Evolutionary conservation across 768 basidiomycete species (phyloP), one percentile per base, ranked within the genome.

Genomic region (Trametes sanguinea): DNA sequence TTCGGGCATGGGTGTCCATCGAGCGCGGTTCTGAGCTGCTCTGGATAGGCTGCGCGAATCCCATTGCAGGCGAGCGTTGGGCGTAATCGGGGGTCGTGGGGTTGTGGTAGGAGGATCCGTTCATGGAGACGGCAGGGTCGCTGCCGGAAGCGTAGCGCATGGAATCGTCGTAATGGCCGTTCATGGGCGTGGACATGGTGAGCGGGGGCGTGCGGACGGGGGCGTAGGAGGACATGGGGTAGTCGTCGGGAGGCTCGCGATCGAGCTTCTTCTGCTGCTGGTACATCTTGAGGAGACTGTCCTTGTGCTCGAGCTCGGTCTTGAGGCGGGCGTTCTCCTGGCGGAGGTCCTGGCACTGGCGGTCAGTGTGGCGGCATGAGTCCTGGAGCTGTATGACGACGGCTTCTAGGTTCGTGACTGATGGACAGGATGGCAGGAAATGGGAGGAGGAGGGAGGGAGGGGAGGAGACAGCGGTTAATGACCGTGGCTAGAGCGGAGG

Each of bases 381-480:
- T 92, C 91, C 69, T 94, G 92, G 40, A 94, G 82, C 65, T 90
- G 87, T 29, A 92, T 74, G 57, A 94, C 90, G 54, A 93, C 90
- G n/a, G 84, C 84, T 74, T 94, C 92, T 55, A 94, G 79, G 69
- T 85, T 92, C 27, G 89, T 92, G 66, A 94, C 91, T 52, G 60
- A 27, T 22, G n/a, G 44, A 22, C 14, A 22, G 17, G 6, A 22
- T 4, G 17, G 44, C n/a, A 22, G 44, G 3, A 22, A 22, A 6
- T 27, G 27, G 27, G 6, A 29, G 27, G 53, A 46, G 6, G 42
- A 17, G 32, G 16, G 5, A 27, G n/a, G 16, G 57, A 17, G 54
- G 37, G 58, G 47, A 3, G 27, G 40, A 47, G 50, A 45, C 9
- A 48, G 47, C 27, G 47, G 64, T 65, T 54, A 65, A 67, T 51